Base-by-base conservation (phyloP, 2,329 filamentous ascomycete species). In the Exophiala xenobiotica region DNA sequence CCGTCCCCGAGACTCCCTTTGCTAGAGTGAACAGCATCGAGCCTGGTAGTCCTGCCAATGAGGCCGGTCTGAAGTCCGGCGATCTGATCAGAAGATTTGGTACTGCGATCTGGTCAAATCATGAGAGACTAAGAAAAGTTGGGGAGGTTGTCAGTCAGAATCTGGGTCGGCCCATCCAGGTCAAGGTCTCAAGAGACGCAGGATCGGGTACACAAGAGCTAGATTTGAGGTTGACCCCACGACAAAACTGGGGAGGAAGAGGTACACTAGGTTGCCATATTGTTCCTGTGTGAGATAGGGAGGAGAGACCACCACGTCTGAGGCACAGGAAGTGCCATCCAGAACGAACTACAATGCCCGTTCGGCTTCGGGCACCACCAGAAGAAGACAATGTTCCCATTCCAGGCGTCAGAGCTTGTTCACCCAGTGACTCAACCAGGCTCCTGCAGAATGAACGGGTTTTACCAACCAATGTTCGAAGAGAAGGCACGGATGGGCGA, bases 181-280 rank as follows among this genome's bases (percentile, higher is more conserved):
- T 58, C 19, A 53, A 52, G 35, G 52, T 61, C 16, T 47, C 51
- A n/a, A 51, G 61, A 41, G 51, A 53, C 14, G 42, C 16, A 23
- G 54, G 46, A n/a, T 9, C 44, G 24, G 35, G 46, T 5, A 57
- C 66, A 16, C 67, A 70, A 45, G 70, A 90, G 59, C 68, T 93
- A 51, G 78, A 83, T 51, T 71, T 96, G 63, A 83, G 81, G 58
- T 72, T 99, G 58, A 88, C 78, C 41, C 92, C 92, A 46, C 80
- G 82, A 62, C 81, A 82, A 38, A 78, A 91, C 65, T 99, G 93
- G 92, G 92, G 92, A 60, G 93, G 93, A 23, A 79, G 90, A 68
- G 93, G 92, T 9, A 74, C 95, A 68, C 74, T 99, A 63, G 92
- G 92, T 48, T 99, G 92, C 68, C 91, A 96, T 73, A 81, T 97